Evolutionary conservation across 768 basidiomycete genomes (phyloP), one percentile per base, ranked within the genome.

Genomic region (Dioszegia aurantiaca): DNA sequence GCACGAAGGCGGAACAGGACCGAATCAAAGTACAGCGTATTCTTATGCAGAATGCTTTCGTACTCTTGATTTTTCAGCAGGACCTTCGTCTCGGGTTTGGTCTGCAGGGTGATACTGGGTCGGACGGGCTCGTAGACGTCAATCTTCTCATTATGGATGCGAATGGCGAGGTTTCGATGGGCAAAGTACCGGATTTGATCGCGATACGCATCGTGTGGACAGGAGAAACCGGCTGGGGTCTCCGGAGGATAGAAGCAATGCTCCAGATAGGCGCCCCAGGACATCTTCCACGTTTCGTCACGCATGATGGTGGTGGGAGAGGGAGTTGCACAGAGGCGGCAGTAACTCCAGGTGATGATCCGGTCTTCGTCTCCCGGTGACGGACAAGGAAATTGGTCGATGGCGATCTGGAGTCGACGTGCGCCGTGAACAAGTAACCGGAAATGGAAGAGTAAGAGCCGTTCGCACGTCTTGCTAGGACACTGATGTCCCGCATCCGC

Each of bases 181-280:
- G 89, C 87, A 73, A 97, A 95, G 76, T 89, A 97, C 49, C 94
- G 87, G 56, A 90, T 84, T 68, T 98, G 93, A 67, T 93, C 86
- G 60, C 87, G 85, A 70, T 91, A 94, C 58, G 92, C 89, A 72
- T 98, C 95, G 77, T 99, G 95, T 56, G 87, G 83, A 71, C 95
- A 98, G 3, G 86, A 87, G 30, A 90, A 89, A 9, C 88, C 90
- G 85, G 46, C 90, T 80, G 67, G 85, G 82, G 68, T 92, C 85
- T 62, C 89, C 85, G 31, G 90, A 84, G 28, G 92, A 77, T 98
- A 95, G 77, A 97, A 97, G 71, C 91, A 88, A 26, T 94, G 84
- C 72, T 99, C 94, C 27, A 99, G 82, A 75, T 94, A 98, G 68
- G 95, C 93, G 33, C 88, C 90, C 73, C 97, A 94, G 4, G 93